Base-by-base conservation (phyloP, 495 filamentous ascomycete species). In the Rhypophila decipiens region DNA sequence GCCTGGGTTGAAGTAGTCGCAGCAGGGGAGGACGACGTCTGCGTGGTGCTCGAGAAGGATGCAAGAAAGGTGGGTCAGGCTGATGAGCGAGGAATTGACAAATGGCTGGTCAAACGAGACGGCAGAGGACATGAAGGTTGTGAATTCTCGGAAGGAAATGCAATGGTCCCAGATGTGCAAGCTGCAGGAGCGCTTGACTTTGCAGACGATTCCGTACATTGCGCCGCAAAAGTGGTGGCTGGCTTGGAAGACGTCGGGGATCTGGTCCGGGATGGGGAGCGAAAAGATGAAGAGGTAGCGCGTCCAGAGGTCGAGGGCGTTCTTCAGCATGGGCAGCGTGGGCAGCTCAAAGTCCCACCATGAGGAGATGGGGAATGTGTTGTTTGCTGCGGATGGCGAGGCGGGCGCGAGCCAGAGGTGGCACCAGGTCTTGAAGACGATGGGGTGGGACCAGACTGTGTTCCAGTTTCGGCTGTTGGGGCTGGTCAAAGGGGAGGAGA, bases 281-380 rank as follows among this genome's bases (percentile, higher is more conserved):
- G 77, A 78, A 60, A 83, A 82, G 49, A 83, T 81, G 64, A 83
- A 83, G 24, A 83, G 68, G 50, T 80, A 83, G n/a, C 79, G 72
- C 49, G 71, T 77, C 79, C 79, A 83, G 7, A 83, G 67, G 46
- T 82, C 75, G 24, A 83, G 49, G 2, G 77, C 77, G 19, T 68
- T 63, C 42, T 82, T 76, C 10, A 83, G 68, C 21, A 80, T 68
- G 0, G 60, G 59, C 13, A 82, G 50, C 2, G 77, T 82, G 0
- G 79, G 79, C 31, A 72, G 64, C 49, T 83, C 79, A 0, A 71
- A 73, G 20, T 71, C 63, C 41, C 79, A 72, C 77, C 78, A 82
- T 42, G 79, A 53, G 0, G 71, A 72, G 0, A 75, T 72, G 13
- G 75, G 71, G 12, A 68, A 61, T 3, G 73, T 53, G 53, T 78